These are phyloP conservation scores for Dryas alaskensis DNA, from an alignment of 306 rosid species.

Conservation along the genomic window DNA sequence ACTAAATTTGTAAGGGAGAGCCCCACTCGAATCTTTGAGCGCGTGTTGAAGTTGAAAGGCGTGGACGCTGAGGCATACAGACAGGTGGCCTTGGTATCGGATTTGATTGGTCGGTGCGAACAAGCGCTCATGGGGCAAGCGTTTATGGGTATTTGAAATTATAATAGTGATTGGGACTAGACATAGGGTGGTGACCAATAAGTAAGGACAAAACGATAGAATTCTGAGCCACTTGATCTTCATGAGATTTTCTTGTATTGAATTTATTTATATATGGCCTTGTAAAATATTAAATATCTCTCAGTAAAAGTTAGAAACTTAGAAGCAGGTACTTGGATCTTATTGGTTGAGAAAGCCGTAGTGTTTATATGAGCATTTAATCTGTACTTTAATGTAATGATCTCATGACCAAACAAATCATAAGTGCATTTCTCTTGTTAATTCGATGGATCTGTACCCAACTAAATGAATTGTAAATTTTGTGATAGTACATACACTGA, in stretches of 20 bases:
- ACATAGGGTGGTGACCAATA: not conserved
- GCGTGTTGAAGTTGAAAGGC: not conserved
- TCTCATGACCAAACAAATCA: not conserved
- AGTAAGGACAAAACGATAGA: constrained; percentile 4
- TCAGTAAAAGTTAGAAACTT: not conserved
- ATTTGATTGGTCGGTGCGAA: not conserved
- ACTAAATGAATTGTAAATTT: too few species aligned
- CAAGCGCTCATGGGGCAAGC: not conserved
- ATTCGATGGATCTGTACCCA: too few species aligned
- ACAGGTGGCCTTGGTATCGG: too few species aligned
- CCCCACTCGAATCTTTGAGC: not conserved
- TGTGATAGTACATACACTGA: not conserved
- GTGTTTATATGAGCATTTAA: not conserved
- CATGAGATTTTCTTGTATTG: not conserved
- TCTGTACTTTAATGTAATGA: not conserved
- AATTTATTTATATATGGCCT: not conserved
- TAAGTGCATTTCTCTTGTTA: not conserved
- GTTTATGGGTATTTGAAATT: not conserved
- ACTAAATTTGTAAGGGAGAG: not conserved
- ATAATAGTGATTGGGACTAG: not conserved
- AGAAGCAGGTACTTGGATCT: not conserved
- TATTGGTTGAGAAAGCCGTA: constrained; percentile 12
- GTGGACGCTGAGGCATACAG: too few species aligned
- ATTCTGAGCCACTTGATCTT: constrained; percentile 16
- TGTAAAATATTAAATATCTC: not conserved